Evolutionary conservation across 331 rosid genomes (phyloP), one percentile per base, ranked within the genome.

Genomic region (Cydonia oblonga): DNA sequence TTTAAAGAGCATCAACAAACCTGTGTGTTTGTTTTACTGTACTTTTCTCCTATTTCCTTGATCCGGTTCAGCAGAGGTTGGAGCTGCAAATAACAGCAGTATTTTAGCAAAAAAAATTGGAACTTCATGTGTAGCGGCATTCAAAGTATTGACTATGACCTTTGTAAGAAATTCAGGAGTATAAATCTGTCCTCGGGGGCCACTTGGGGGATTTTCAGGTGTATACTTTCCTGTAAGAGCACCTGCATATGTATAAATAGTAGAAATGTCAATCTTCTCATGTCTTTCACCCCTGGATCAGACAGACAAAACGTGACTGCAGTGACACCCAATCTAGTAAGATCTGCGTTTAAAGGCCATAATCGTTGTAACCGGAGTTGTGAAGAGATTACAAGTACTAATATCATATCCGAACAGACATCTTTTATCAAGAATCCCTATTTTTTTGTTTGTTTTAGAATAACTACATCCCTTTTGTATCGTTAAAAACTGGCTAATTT

Each of bases 141-240:
- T 65, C 42, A 64, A 20, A 23, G n/a, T 29, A 44, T 51, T n/a
- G 19, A 57, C 58, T 53, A 67, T 64, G 35, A 89, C 98, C 84
- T 49, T 89, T 9, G 82, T 80, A 58, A 95, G 79, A 69, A 86
- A 89, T 14, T 91, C 93, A 4, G 89, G 90, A 62, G 96, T 91
- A 77, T 89, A 93, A 63, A 93, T 89, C 76, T 76, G 76, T 5
- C 96, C 69, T 72, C 96, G 87, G 69, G 98, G 98, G 53, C 98
- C 96, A 5, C 75, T 73, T 46, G 98, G 98, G 13, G 92, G 92
- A 61, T 89, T 91, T 65, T 70, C 82, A 12, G 96, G 91, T 58
- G 85, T 82, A 76, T 38, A 38, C 86, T 93, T 93, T 66, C 98
- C 98, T 0, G 96, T 88, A 8, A 93, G 90, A 81, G 66, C 83